These are phyloP conservation scores for Hypholoma sublateritium DNA, from an alignment of 768 basidiomycete genomes.

Conservation along the genomic window DNA sequence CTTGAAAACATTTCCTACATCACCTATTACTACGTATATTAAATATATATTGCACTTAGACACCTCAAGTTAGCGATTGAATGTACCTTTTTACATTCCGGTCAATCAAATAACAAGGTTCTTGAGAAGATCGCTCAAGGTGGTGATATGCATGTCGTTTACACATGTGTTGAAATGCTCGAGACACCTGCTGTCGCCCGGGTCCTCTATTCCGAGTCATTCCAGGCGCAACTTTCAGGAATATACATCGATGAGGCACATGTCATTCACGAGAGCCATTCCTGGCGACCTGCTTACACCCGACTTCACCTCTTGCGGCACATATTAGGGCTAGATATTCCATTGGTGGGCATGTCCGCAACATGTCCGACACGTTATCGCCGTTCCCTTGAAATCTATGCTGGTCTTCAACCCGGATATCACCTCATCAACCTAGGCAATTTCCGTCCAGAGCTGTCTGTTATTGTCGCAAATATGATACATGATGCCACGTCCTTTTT, in stretches of 20 bases:
- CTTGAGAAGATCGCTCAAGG: slow-evolving; percentile 12
- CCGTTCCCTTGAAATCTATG: slow-evolving; percentile 7
- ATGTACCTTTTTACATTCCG: slow-evolving; percentile 13
- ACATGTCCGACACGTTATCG: slow-evolving; percentile 16
- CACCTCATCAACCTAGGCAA: slow-evolving; percentile 20
- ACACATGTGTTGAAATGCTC: slow-evolving; percentile 25
- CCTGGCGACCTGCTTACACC: slow-evolving; percentile 15
- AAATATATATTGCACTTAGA: slow-evolving; percentile 3
- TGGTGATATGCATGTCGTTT: slow-evolving; percentile 14
- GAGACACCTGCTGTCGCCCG: slow-evolving; percentile 21
- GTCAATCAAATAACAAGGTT: slow-evolving; percentile 1
- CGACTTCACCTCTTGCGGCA: slow-evolving; percentile 10
- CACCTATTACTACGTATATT: neutral
- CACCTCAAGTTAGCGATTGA: neutral
- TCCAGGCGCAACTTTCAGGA: slow-evolving; percentile 16
- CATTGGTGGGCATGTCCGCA: slow-evolving; percentile 15
- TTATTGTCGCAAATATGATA: slow-evolving; percentile 15
- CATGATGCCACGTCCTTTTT: slow-evolving; percentile 13
- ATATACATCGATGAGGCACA: slow-evolving; percentile 24
- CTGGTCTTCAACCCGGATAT: slow-evolving; percentile 13
- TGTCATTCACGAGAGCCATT: slow-evolving; percentile 12
- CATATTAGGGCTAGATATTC: slow-evolving; percentile 11
- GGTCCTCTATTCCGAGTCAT: slow-evolving; percentile 15
- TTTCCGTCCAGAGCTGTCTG: slow-evolving; percentile 20
- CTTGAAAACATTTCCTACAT: neutral